phyloP scores from a whole-genome alignment of 73 alveolate genomes.

The Halteria grandinella region DNA sequence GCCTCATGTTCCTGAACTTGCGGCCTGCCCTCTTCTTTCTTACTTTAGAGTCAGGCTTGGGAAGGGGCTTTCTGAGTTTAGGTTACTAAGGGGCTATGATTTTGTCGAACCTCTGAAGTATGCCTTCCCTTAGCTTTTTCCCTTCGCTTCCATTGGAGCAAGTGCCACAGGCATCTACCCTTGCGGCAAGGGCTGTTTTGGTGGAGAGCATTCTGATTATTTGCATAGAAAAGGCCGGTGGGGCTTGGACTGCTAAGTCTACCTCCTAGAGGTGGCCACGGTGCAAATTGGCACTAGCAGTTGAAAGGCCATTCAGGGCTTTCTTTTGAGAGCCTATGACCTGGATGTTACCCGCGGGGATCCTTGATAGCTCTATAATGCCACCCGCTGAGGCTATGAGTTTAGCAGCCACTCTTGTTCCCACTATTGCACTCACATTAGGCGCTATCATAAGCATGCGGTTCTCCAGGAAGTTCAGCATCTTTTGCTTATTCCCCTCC shows the following conservation, averaged over 20 bases:
- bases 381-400: conserved; percentile 97
- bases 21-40: conserved; percentile 96
- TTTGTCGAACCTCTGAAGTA: conserved; percentile 84
- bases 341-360: conserved; percentile 95
- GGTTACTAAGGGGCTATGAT: conserved; percentile 84
- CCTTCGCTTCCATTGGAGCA: conserved; percentile 87
- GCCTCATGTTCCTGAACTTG: conserved; percentile 82
- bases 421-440: conserved; percentile 85
- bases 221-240: conserved; percentile 76
- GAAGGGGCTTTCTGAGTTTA: conserved; percentile 85
- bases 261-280: conserved; percentile 88
- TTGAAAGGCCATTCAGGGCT: conserved; percentile 83
- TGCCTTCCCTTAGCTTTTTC: conserved; percentile 72
- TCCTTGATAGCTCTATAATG: conserved; percentile 82
- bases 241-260: conserved; percentile 84
- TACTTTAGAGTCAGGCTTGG: conserved; percentile 94
- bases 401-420: conserved; percentile 90
- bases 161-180: conserved; percentile 85
- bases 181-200: conserved; percentile 96
- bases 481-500: conserved; percentile 48
- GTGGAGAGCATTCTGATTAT: conserved; percentile 93
- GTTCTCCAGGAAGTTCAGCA: conserved; percentile 72
- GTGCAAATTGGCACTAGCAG: conserved; percentile 80
- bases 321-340: conserved; percentile 91
- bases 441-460: conserved; percentile 94